These are phyloP conservation scores for Sugiyamaella floridensis DNA, from an alignment of 805 yeast genomes.

Conservation along the genomic window DNA sequence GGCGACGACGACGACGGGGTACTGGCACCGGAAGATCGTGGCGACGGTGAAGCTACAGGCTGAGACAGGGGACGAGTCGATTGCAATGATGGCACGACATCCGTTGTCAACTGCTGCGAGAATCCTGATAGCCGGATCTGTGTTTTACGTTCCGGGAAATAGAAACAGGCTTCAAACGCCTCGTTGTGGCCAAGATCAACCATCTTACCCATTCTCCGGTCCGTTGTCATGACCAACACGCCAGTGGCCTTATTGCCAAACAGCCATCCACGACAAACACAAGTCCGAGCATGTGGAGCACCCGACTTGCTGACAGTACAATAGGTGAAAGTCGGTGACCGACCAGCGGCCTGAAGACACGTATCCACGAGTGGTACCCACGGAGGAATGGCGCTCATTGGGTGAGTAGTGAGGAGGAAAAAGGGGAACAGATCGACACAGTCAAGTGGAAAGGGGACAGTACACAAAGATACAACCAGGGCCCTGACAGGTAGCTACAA, in stretches of 20 bases:
- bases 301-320: conserved; percentile 50
- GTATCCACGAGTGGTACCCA: conserved; percentile 66
- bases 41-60: conserved; percentile 10
- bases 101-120: conserved; percentile 41
- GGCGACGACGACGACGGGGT: conserved; percentile 2
- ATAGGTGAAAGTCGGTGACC: conserved; percentile 57
- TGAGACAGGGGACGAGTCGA: conserved; percentile 9
- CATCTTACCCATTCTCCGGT: conserved; percentile 59
- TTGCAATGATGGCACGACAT: conserved; percentile 16
- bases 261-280: conserved; percentile 67
- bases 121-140: conserved; percentile 71
- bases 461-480: not conserved
- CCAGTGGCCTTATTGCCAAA: conserved; percentile 64
- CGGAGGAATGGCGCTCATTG: conserved; percentile 51
- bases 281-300: conserved; percentile 59
- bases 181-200: conserved; percentile 39
- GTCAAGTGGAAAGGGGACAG: not conserved
- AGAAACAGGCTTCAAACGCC: conserved; percentile 68
- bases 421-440: not conserved
- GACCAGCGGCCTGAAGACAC: conserved; percentile 46
- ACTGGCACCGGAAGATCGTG: not conserved
- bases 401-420: not conserved
- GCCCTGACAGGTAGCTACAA: not conserved
- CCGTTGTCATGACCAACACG: conserved; percentile 63
- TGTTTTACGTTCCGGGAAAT: conserved; percentile 52